Base-by-base conservation (phyloP, 345 rosid genomes). In the Gossypium stocksii region DNA sequence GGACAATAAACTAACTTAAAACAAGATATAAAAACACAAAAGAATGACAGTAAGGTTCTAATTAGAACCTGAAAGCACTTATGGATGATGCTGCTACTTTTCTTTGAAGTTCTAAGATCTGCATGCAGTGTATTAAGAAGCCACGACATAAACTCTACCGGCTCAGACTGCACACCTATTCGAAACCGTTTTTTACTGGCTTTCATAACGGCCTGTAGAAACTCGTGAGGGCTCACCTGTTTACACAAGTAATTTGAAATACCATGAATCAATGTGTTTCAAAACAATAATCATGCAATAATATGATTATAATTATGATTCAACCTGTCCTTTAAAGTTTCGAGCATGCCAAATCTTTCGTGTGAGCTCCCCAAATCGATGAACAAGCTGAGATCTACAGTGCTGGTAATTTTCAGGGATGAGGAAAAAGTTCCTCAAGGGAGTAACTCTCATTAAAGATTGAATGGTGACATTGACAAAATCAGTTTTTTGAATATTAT, bases 171-270 rank as follows among this genome's bases (percentile, higher is more conserved):
- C 45, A 76, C 89, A 45, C 99, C 99, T 63, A 93, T 95, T 61
- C 93, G 89, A 76, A 93, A 95, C 46, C 88, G 79, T 77, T 95
- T 95, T 78, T 88, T 90, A 75, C 97, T 95, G 51, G 90, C 92
- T 86, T 93, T 90, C 99, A 91, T 95, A 71, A 95, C 97, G 70
- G 99, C 94, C 81, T 95, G 98, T 76, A 95, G 89, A 85, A 95
- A 95, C 77, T 95, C 99, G 73, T 95, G 99, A 23, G 99, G 99
- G 72, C 99, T 95, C 71, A 93, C 99, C 99, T 95, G 88, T 72
- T 80, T 44, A 79, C 11, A 34, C 45, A 72, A 73, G 74, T 67
- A 34, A 64, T 56, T 27, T 45, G 22, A 7, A 76, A 80, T 49
- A 62, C 61, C 58, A 67, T 48, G 29, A 80, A 23, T 46, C 43